Evolutionary conservation across 352 stramenopile genomes (phyloP).

Genomic region (Globisporangium paroecandrum): DNA sequence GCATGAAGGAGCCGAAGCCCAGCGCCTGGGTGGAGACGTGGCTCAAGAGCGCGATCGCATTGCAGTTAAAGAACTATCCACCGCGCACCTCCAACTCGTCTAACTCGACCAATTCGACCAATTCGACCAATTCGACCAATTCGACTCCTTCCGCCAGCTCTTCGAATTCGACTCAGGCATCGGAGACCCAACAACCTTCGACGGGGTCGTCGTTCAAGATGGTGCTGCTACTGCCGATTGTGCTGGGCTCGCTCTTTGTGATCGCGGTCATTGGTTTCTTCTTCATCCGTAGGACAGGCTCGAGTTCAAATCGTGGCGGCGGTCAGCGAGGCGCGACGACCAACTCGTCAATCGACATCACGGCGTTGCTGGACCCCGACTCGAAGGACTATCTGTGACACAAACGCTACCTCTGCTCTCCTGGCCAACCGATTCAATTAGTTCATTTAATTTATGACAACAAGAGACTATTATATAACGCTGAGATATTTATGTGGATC

Average conservation of each 20-base stretch:
- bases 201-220: constrained; percentile 3
- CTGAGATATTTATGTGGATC: not conserved
- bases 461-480: not conserved
- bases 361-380: not conserved
- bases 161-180: not conserved
- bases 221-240: constrained; percentile 8
- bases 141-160: not conserved
- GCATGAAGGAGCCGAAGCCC: constrained; percentile 1
- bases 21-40: constrained; percentile 7
- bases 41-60: not conserved
- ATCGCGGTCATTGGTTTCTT: constrained; percentile 9
- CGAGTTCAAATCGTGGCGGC: not conserved
- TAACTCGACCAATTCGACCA: not conserved
- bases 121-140: not conserved
- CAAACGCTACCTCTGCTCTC: no score
- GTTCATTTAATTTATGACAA: not conserved
- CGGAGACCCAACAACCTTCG: not conserved
- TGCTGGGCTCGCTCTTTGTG: constrained; percentile 7
- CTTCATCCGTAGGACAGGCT: not conserved
- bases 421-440: no score
- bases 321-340: not conserved
- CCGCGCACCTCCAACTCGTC: not conserved
- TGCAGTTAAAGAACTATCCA: not conserved
- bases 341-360: constrained; percentile 4
- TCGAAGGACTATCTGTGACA: constrained; percentile 3